Evolutionary conservation across 306 rosid genomes (phyloP).

Genomic region (Vigna mungo): DNA sequence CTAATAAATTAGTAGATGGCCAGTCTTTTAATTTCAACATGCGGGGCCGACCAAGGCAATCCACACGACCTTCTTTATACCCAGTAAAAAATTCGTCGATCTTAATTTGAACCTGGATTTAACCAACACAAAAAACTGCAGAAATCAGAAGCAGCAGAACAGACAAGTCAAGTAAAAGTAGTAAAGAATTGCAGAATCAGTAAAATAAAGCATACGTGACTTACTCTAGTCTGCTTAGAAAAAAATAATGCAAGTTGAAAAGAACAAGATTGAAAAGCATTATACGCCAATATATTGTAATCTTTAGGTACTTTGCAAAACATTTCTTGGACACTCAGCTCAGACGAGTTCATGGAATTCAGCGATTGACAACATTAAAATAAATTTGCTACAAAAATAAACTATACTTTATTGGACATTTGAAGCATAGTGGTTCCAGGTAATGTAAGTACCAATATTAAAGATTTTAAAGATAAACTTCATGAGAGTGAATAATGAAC

Average conservation of each 20-base stretch:
- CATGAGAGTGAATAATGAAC: background rate
- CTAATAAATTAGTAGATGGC: conserved; percentile 83
- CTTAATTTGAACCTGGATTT: conserved; percentile 73
- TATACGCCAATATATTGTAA: background rate
- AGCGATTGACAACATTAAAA: background rate
- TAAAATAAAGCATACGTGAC: background rate
- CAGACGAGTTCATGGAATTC: background rate
- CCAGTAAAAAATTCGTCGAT: conserved; percentile 88
- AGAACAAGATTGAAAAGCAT: background rate
- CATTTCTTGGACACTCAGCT: background rate
- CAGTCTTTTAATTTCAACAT: conserved; percentile 86
- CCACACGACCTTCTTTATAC: conserved; percentile 58
- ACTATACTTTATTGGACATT: background rate
- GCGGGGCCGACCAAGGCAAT: conserved; percentile 64
- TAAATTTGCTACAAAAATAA: background rate
- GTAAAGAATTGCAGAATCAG: background rate
- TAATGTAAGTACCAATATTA: background rate
- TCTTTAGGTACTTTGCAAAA: background rate
- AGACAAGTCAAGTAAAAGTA: background rate
- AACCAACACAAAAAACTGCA: conserved; percentile 32
- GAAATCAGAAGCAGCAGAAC: conserved; percentile 15
- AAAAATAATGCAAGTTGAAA: background rate
- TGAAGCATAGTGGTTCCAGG: background rate
- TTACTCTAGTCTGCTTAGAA: background rate
- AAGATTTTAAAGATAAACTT: background rate